A percentile compares a stretch with the other conserved stretches of the same genome.
These are phyloP conservation scores for Ustilago bromivora DNA, from an alignment of 1,284 basidiomycete genomes.

Conservation along the genomic window DNA sequence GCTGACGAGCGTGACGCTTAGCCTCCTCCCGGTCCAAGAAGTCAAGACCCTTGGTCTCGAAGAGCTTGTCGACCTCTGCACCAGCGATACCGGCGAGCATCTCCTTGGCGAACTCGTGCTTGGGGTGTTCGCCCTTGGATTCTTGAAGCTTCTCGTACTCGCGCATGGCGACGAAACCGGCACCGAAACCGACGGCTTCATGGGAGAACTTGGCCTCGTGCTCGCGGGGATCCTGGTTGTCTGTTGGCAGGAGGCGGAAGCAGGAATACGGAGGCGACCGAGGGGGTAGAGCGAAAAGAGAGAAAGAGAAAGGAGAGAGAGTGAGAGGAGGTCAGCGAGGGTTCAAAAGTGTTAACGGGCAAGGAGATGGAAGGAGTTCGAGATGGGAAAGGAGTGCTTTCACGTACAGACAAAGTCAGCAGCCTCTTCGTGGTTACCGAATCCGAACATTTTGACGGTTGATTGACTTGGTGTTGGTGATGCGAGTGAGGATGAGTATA, in stretches of 20 bases:
- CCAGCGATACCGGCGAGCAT: conserved; percentile 69
- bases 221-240: conserved; percentile 49
- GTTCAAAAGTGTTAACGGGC: background rate
- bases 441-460: conserved; percentile 39
- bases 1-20: conserved; percentile 70
- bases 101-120: conserved; percentile 71
- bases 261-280: background rate
- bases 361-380: background rate
- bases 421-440: conserved; percentile 53
- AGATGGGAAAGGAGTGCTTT: background rate
- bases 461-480: conserved; percentile 1
- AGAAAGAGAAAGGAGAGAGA: background rate
- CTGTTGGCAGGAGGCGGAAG: conserved; percentile 14
- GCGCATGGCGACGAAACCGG: conserved; percentile 73
- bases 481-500: background rate
- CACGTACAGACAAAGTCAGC: conserved; percentile 54
- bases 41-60: conserved; percentile 63
- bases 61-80: conserved; percentile 64
- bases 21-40: conserved; percentile 71
- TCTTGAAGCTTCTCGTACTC: conserved; percentile 74
- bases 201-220: conserved; percentile 72
- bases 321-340: background rate
- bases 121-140: conserved; percentile 72
- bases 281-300: background rate
- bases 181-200: conserved; percentile 75